Base-by-base conservation (phyloP, 257 asterid species). In the Cynanchum wilfordii region DNA sequence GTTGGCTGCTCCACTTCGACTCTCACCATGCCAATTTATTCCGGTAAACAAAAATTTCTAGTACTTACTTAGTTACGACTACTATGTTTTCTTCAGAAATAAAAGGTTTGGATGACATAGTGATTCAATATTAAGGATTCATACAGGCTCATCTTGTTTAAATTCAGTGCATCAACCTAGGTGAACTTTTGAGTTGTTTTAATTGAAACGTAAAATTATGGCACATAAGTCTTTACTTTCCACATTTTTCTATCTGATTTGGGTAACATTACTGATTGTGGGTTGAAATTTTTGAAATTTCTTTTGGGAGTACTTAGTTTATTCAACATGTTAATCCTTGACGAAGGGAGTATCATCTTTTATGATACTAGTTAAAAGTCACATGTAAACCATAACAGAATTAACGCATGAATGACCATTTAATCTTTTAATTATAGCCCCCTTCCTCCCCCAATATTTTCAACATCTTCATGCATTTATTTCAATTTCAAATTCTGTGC, bases 1-100 rank as follows among this genome's bases (percentile, higher is more conserved):
- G 52, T 91, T 66, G 88, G 89, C 73, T 87, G 97, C 73, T 85
- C 96, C 1, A 79, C 82, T 73, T 87, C 94, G 80, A 84, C 94
- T 52, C 96, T 94, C 63, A 80, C 97, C 33, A 84, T 94, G 96
- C 97, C 99, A 68, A 50, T 89, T 42, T 90, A 17, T 70, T 87
- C 96, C 33, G 98, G 97, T 88, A 79, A 15, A 42, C 45, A 2
- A 47, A 10, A 55, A 57, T 54, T 12, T 10, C 2, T 20, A 15
- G 5, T 33, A 33, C 4, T 33, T 33, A 33, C 5, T 33, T 33
- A 33, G 38, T 33, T 33, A 33, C 38, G 4, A 33, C 38, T 44
- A 40, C 1, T 71, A 1, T 55, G 42, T 54, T 52, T 33, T 68
- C 40, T 68, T 22, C 16, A 60, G 44, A 3, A 29, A 27, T 58